Evolutionary conservation across 768 basidiomycete species (phyloP), one percentile per base, ranked within the genome.

Genomic region (Russula dissimulans): DNA sequence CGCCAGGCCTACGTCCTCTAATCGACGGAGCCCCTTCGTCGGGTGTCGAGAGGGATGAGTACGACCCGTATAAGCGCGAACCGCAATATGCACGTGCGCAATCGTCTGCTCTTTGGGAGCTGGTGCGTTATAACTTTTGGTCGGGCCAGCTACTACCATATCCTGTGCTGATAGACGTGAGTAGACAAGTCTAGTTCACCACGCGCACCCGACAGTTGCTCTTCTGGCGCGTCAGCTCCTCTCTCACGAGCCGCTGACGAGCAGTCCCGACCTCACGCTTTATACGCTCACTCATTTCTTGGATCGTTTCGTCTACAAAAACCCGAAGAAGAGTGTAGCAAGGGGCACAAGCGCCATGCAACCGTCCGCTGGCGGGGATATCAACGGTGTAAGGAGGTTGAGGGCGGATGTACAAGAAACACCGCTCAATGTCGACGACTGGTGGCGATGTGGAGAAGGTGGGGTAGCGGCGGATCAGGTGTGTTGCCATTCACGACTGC

Each of bases 251-350:
- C 86, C 87, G 0, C 75, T 97, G 12, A 91, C 91, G 0, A 87
- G 89, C 10, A 86, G 83, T 9, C 81, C 91, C 0, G 95, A 98
- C 69, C 86, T 99, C 50, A 85, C 90, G 9, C 84, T 93, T 58
- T 94, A 97, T 75, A 95, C 94, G 0, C 82, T 97, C 22, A 86
- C 90, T 0, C 91, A 94, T 67, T 97, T 99, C 82, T 81, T 98
- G 43, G 97, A 98, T 70, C 84, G 95, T 3, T 97, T 98, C 74
- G 91, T 97, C 45, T 97, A 92, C 77, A 91, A 94, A 72, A 97
- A 98, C 70, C 86, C 94, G 1, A 98, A 97, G 76, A 85, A 87
- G 67, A 66, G 70, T 42, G 75, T 74, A 59, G 75, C 81, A 8
- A 87, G 85, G 69, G 95, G 94, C n/a, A 78, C 83, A 0, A 91